Base-by-base conservation (phyloP, 2,329 filamentous ascomycete species). In the Penicillium sp. region DNA sequence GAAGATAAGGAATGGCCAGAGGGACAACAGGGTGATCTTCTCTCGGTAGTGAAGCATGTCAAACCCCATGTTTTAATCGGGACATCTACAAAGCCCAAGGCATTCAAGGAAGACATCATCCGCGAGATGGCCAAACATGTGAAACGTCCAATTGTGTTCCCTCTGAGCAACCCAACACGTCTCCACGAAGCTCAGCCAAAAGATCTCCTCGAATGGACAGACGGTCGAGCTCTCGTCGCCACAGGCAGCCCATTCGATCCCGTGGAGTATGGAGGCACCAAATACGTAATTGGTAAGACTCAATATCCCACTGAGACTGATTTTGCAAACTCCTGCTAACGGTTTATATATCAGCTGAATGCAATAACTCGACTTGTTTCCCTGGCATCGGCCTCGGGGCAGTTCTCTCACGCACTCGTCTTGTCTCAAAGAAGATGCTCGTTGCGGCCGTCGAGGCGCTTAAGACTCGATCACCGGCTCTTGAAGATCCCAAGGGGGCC, bases 311-410 rank as follows among this genome's bases (percentile, higher is more conserved):
- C 18, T 3, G 18, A 21, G 18, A 26, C 24, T 26, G 24, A 26
- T 26, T 26, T 7, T 21, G 1, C 2, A 21, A 10, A 33, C 8
- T 18, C 18, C 16, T 18, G 16, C 26, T 45, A 18, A 31, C 41
- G 16, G 6, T 9, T 16, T 13, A 12, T 16, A 15, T 52, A 69
- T 71, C 56, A 65, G 89, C 89, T 23, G 90, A 95, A 71, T 95
- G 91, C 74, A 95, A 95, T 74, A 95, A 95, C 73, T 88, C 85
- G 0, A 88, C 89, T 31, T 87, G 87, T 15, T 95, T 95, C 70
- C 90, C 90, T 0, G 90, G 90, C 0, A 93, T 95, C 53, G 90
- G 90, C 0, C 84, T 95, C 1, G 91, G 90, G 10, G 83, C 83
- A 7, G 82, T 96, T 0, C 81, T 95, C 1, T 85, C 80, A 24